Conservation (phyloP, 1,284 basidiomycete species). For the Heterobasidion irregulare region DNA sequence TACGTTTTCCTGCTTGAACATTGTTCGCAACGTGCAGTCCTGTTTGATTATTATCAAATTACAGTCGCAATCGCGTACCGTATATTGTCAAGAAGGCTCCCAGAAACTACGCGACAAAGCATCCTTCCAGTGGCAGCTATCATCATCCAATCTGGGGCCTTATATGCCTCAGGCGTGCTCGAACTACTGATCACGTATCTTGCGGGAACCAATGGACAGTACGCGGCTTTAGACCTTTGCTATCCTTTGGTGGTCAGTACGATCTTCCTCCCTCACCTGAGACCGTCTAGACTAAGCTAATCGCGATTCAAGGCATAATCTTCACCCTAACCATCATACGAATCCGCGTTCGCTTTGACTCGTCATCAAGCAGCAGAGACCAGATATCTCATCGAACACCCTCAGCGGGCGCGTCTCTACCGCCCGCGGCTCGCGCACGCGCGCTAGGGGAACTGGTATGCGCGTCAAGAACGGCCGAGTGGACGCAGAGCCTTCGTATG, state of each 20-base stretch:
- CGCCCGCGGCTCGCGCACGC: not conserved
- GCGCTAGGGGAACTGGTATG: not conserved
- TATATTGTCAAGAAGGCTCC: not conserved
- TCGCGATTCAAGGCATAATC: not conserved
- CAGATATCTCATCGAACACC: not conserved
- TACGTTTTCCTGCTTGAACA: not conserved
- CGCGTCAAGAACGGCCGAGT: not conserved
- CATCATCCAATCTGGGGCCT: not conserved
- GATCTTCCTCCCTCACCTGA: not conserved
- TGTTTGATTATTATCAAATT: not conserved
- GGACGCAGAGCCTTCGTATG: not conserved
- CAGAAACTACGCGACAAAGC: not conserved
- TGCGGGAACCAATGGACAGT: not conserved
- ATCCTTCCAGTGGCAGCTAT: not conserved
- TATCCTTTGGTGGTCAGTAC: not conserved
- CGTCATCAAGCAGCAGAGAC: not conserved
- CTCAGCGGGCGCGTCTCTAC: not conserved
- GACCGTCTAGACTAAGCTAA: not conserved
- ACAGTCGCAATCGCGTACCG: not conserved
- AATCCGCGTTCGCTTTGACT: not conserved
- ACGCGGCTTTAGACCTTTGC: not conserved
- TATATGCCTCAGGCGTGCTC: not conserved
- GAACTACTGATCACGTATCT: not conserved
- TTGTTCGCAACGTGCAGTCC: too few species aligned
- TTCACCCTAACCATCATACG: not conserved